These are phyloP conservation scores for Cordyceps fumosorosea DNA, from an alignment of 2,329 filamentous ascomycete species.

Conservation along the genomic window DNA sequence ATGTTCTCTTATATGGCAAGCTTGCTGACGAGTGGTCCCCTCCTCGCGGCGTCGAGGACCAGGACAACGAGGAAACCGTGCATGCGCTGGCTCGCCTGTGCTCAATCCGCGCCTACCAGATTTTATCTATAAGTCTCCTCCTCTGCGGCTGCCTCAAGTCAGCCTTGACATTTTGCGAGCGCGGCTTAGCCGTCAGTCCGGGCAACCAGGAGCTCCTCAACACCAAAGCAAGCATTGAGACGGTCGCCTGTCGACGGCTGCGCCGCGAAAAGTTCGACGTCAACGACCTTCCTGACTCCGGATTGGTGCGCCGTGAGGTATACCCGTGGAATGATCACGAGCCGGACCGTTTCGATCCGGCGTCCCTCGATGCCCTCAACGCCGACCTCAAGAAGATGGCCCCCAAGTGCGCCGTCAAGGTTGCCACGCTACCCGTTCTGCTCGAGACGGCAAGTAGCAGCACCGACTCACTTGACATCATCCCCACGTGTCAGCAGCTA, in stretches of 20 bases:
- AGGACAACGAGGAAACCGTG: slow-evolving; percentile 27
- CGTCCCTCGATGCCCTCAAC: slow-evolving; percentile 68
- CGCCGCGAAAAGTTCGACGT: slow-evolving; percentile 41
- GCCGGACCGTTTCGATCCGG: slow-evolving; percentile 62
- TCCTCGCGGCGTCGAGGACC: slow-evolving; percentile 26
- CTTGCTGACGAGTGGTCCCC: slow-evolving; percentile 31
- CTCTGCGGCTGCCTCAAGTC: slow-evolving; percentile 64
- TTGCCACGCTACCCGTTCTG: slow-evolving; percentile 68
- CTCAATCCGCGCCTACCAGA: slow-evolving; percentile 53
- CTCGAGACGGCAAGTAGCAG: slow-evolving; percentile 46
- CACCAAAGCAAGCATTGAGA: slow-evolving; percentile 47
- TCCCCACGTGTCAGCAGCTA: slow-evolving; percentile 64
- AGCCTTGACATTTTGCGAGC: slow-evolving; percentile 57
- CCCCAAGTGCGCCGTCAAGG: slow-evolving; percentile 73
- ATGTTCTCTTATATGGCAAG: slow-evolving; percentile 40
- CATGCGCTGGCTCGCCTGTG: slow-evolving; percentile 40
- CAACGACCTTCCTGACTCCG: slow-evolving; percentile 59
- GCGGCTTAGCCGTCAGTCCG: slow-evolving; percentile 51
- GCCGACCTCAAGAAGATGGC: slow-evolving; percentile 60
- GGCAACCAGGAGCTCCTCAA: slow-evolving; percentile 49
- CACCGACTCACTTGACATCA: slow-evolving; percentile 42
- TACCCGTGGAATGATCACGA: slow-evolving; percentile 64
- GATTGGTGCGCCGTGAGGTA: slow-evolving; percentile 62
- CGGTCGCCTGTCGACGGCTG: slow-evolving; percentile 43
- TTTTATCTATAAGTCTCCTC: slow-evolving; percentile 51